Conservation (phyloP, 129 eudicot species). For the Artemisia annua region DNA sequence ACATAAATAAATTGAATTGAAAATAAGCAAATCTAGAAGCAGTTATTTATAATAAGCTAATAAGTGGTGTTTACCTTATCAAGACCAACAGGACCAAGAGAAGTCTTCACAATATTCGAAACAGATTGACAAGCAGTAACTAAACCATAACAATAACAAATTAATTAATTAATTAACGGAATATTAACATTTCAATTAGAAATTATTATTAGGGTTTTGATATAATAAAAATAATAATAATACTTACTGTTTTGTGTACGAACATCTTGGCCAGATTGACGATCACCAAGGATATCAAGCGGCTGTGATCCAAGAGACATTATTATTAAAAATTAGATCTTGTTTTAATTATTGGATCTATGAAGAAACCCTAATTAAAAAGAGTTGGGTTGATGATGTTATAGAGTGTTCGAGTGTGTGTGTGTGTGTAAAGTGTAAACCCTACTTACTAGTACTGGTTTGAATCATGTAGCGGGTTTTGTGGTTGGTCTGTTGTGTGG, state of each 20-base stretch:
- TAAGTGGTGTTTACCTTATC: slow-evolving; percentile 59
- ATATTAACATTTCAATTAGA: neutral
- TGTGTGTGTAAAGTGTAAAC: too few relatives aligned
- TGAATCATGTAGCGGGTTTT: too few relatives aligned
- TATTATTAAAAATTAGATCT: neutral
- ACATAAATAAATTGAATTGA: too few relatives aligned
- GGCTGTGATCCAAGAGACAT: slow-evolving; percentile 53
- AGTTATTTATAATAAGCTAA: too few relatives aligned
- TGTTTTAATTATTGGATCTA: too few relatives aligned
- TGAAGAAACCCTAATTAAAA: too few relatives aligned
- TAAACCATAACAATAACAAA: slow-evolving; percentile 16
- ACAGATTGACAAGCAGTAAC: slow-evolving; percentile 93
- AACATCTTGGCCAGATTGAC: slow-evolving; percentile 97
- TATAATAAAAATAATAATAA: neutral
- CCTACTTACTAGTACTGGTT: too few relatives aligned
- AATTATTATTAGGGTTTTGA: neutral
- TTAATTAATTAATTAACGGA: too few relatives aligned
- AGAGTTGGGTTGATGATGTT: too few relatives aligned
- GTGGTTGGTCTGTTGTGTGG: too few relatives aligned
- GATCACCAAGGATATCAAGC: slow-evolving; percentile 82
- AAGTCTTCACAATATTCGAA: slow-evolving; percentile 88
- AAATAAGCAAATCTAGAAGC: too few relatives aligned
- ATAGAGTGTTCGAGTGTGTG: too few relatives aligned
- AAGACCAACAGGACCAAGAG: slow-evolving; percentile 99
- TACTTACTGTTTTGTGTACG: slow-evolving; percentile 83